Conservation (phyloP, 169 alveolate species). For the Plasmodium reichenowi region DNA sequence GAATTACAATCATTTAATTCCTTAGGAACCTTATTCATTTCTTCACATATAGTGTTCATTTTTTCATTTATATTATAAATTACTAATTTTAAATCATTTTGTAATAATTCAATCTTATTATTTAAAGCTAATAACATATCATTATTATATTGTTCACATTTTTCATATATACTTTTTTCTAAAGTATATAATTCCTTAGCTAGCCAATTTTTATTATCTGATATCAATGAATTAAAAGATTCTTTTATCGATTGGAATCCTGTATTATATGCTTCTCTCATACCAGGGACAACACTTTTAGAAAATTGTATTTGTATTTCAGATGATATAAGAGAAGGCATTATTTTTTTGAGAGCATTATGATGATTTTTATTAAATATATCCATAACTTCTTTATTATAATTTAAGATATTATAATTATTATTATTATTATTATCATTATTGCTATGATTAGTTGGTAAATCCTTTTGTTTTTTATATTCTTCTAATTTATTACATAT, state of each 20-base stretch:
- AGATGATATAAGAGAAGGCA: slow-evolving; percentile 62
- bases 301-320: slow-evolving; percentile 61
- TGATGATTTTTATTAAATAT: slow-evolving; percentile 43
- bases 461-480: not conserved
- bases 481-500: slow-evolving; percentile 1
- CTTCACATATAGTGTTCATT: slow-evolving; percentile 21
- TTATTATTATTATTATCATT: not conserved
- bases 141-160: slow-evolving; percentile 20
- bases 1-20: no score
- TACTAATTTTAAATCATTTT: slow-evolving; percentile 32
- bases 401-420: not conserved
- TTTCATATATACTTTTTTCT: slow-evolving; percentile 54
- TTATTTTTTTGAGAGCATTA: slow-evolving; percentile 39
- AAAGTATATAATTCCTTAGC: slow-evolving; percentile 19
- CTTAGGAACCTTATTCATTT: slow-evolving; percentile 1
- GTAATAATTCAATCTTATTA: slow-evolving; percentile 23
- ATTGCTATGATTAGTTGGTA: not conserved
- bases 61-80: slow-evolving; percentile 28
- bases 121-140: slow-evolving; percentile 16
- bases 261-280: slow-evolving; percentile 66
- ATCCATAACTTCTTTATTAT: slow-evolving; percentile 20
- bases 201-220: slow-evolving; percentile 33
- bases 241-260: slow-evolving; percentile 60
- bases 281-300: slow-evolving; percentile 62
- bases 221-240: slow-evolving; percentile 19